These are phyloP conservation scores for Pichia kluyveri DNA, from an alignment of 805 yeast species.

Conservation along the genomic window DNA sequence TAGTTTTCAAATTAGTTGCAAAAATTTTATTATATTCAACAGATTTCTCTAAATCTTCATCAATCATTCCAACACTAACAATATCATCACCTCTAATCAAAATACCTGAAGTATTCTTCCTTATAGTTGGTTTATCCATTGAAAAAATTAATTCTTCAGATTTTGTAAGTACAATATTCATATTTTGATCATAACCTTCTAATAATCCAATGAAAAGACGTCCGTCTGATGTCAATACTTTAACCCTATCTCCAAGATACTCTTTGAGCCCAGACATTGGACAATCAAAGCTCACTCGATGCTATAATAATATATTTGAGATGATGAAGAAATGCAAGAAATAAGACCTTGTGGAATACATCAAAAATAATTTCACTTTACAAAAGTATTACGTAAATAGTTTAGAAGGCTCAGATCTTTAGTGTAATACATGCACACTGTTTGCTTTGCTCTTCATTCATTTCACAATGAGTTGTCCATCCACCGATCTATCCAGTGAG, in stretches of 20 bases:
- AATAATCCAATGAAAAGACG: conserved; percentile 38
- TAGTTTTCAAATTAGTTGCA: conserved; percentile 9
- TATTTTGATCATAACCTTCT: conserved; percentile 57
- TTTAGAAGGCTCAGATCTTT: too few relatives aligned
- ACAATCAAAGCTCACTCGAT: neutral
- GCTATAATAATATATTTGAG: neutral
- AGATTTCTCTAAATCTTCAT: conserved; percentile 30
- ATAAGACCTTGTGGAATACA: too few relatives aligned
- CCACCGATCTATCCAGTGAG: conserved; percentile 6
- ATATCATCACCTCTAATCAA: conserved; percentile 52
- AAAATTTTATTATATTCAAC: conserved; percentile 31
- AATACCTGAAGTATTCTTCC: conserved; percentile 37
- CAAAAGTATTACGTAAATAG: too few relatives aligned
- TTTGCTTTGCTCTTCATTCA: neutral
- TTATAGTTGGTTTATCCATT: conserved; percentile 29
- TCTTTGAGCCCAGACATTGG: conserved; percentile 6
- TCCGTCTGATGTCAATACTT: conserved; percentile 51
- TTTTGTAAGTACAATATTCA: conserved; percentile 47
- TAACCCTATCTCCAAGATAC: conserved; percentile 29
- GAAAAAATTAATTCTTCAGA: conserved; percentile 44
- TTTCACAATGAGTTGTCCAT: neutral
- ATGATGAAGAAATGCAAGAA: too few relatives aligned
- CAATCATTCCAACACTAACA: conserved; percentile 47
- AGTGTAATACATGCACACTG: too few relatives aligned
- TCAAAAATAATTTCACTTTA: too few relatives aligned